phyloP scores from a whole-genome alignment of 2,329 filamentous ascomycete species.

The Penicillium brevicompactum region DNA sequence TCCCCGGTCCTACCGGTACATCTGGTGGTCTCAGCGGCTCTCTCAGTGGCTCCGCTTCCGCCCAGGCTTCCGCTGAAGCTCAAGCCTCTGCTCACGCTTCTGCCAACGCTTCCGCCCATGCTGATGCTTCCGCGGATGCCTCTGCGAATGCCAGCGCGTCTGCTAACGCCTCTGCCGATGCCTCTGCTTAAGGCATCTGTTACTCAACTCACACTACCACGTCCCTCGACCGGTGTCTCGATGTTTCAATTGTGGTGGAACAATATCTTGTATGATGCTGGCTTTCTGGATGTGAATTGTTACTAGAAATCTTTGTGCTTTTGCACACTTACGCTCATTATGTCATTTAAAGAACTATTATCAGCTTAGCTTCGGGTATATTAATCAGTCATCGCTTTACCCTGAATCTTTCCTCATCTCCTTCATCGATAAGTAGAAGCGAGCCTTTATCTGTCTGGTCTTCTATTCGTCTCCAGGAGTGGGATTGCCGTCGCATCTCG shows the following conservation, averaged over 20 bases:
- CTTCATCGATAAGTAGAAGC: neutral
- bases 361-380: neutral
- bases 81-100: conserved; percentile 2
- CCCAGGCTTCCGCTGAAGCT: conserved; percentile 7
- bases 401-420: neutral
- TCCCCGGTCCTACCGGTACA: conserved; percentile 9
- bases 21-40: conserved; percentile 5
- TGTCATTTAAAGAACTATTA: conserved; percentile 1
- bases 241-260: neutral
- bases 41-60: conserved; percentile 5
- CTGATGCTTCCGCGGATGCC: conserved; percentile 2
- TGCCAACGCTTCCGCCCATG: conserved; percentile 2
- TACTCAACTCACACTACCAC: neutral
- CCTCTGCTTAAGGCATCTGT: neutral
- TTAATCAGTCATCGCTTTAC: neutral
- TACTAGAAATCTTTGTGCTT: conserved; percentile 10
- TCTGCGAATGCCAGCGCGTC: conserved; percentile 2
- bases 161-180: conserved; percentile 4
- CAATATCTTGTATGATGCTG: conserved; percentile 4
- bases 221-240: neutral
- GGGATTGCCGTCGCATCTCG: too few relatives aligned
- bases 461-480: too few relatives aligned
- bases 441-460: neutral
- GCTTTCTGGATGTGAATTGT: conserved; percentile 6
- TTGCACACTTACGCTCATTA: conserved; percentile 16